phyloP scores from a whole-genome alignment of 768 basidiomycete species.

The Boletales sp. region DNA sequence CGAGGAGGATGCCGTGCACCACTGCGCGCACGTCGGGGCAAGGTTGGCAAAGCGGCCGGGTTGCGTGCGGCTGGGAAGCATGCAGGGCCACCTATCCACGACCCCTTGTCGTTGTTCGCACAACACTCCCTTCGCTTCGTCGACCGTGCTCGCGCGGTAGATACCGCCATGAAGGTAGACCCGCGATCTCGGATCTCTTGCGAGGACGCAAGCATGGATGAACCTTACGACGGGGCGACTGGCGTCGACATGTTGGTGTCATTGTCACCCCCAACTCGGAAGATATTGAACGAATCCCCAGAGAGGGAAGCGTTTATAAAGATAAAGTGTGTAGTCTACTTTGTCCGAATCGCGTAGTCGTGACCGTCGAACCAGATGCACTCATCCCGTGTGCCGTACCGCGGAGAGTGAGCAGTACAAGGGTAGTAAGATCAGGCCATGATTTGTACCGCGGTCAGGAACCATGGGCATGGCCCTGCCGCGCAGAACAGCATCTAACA shows the following conservation, averaged over 20 bases:
- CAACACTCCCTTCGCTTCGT: conserved; percentile 47
- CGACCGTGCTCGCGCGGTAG: conserved; percentile 49
- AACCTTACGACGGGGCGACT: too few species aligned
- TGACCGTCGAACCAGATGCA: conserved; percentile 54
- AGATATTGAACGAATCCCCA: too few species aligned
- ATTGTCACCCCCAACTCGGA: too few species aligned
- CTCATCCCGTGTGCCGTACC: conserved; percentile 82
- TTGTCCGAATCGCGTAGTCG: not conserved
- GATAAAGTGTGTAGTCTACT: conserved; percentile 26
- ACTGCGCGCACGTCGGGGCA: conserved; percentile 51
- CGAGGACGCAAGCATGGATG: conserved; percentile 46
- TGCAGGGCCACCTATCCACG: conserved; percentile 36
- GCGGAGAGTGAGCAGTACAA: conserved; percentile 86
- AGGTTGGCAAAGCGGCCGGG: conserved; percentile 52
- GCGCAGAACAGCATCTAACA: conserved; percentile 92
- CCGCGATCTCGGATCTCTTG: conserved; percentile 74
- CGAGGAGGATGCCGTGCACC: conserved; percentile 44
- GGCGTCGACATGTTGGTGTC: too few species aligned
- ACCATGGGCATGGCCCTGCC: conserved; percentile 77
- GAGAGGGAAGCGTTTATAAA: conserved; percentile 83
- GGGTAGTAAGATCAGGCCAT: conserved; percentile 69
- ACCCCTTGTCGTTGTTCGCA: not conserved
- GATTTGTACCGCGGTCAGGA: conserved; percentile 88
- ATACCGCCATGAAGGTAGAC: conserved; percentile 69
- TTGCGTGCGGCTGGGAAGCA: conserved; percentile 41